Percentiles rank a stretch among this genome's conserved stretches.
Evolutionary conservation across 306 rosid species (phyloP).

Genomic region (Prunus padus): DNA sequence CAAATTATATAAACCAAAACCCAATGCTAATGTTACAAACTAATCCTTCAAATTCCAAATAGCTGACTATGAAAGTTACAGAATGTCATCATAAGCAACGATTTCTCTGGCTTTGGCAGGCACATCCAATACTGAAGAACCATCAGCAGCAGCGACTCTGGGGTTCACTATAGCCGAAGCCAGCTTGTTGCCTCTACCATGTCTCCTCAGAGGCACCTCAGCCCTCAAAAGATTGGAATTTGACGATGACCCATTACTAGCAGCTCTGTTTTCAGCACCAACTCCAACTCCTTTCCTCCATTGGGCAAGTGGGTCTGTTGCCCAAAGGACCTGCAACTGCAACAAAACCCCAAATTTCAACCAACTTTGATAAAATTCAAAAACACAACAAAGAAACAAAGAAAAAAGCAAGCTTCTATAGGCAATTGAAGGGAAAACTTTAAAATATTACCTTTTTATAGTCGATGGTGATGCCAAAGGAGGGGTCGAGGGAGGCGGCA

Average conservation of each 20-base stretch:
- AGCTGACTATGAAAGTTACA: slow-evolving; percentile 31
- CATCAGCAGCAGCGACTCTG: slow-evolving; percentile 30
- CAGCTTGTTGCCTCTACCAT: slow-evolving; percentile 75
- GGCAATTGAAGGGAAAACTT: background rate
- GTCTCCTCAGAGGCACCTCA: slow-evolving; percentile 76
- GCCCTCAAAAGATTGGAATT: slow-evolving; percentile 80
- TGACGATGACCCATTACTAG: slow-evolving; percentile 22
- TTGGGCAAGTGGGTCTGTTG: slow-evolving; percentile 73
- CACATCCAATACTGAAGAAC: slow-evolving; percentile 40
- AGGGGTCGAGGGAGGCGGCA: slow-evolving; percentile 66
- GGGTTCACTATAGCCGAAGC: slow-evolving; percentile 69
- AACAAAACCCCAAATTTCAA: background rate
- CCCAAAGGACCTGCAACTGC: slow-evolving; percentile 88
- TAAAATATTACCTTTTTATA: slow-evolving; percentile 54
- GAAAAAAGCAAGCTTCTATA: background rate
- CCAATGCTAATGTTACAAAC: slow-evolving; percentile 25
- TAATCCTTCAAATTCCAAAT: background rate
- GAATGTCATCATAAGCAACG: slow-evolving; percentile 81
- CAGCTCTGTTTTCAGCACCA: slow-evolving; percentile 38
- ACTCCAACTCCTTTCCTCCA: slow-evolving; percentile 85
- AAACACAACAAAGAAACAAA: slow-evolving; percentile 3
- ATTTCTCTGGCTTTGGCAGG: slow-evolving; percentile 75
- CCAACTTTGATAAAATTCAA: background rate
- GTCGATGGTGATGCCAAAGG: slow-evolving; percentile 65
- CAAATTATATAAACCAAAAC: background rate